Evolutionary conservation across 805 yeast genomes (phyloP), one percentile per base, ranked within the genome.

Genomic region (Groenewaldozyma salmanticensis): DNA sequence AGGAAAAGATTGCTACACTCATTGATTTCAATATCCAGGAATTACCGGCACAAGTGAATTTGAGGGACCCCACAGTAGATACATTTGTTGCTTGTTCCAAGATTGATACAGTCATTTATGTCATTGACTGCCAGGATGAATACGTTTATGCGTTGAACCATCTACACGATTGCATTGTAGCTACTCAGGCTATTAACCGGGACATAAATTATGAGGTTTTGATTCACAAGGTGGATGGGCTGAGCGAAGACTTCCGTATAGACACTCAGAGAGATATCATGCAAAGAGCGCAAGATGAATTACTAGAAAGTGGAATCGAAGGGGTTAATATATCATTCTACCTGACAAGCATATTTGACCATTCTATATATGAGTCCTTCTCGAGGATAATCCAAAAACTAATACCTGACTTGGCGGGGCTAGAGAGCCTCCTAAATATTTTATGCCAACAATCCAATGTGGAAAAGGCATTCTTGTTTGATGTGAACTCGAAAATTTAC

Each of bases 191-290:
- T 52, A 81, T 81, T 32, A 86, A 88, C 53, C 95, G 95, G 3
- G 68, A 68, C 29, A 80, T 90, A 37, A 85, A 87, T 56, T 80
- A 92, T 38, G 98, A 92, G 61, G 95, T 90, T 2, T 70, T 92
- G 41, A 87, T 92, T 35, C 98, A 92, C 63, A 92, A 92, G 59
- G 90, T 92, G 40, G 98, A 92, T 57, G 97, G 97, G 0, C 69
- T 90, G 33, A 77, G 86, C 42, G 98, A 92, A 54, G 98, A 92
- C 60, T 92, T 84, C 59, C 71, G 95, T 45, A 71, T 86, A 39
- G 98, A 92, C 59, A 92, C 96, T 7, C 96, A 88, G 58, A 72
- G 97, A 55, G 97, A 92, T 57, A 92, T 92, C 42, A 87, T 86
- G 85, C 96, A 88, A 59, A 70, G 97, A 50, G 86, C 90, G 0